A percentile compares a stretch with the other conserved stretches of the same genome.
These are phyloP conservation scores for Rhizopogon roseolus DNA, from an alignment of 768 basidiomycete species.

Conservation along the genomic window DNA sequence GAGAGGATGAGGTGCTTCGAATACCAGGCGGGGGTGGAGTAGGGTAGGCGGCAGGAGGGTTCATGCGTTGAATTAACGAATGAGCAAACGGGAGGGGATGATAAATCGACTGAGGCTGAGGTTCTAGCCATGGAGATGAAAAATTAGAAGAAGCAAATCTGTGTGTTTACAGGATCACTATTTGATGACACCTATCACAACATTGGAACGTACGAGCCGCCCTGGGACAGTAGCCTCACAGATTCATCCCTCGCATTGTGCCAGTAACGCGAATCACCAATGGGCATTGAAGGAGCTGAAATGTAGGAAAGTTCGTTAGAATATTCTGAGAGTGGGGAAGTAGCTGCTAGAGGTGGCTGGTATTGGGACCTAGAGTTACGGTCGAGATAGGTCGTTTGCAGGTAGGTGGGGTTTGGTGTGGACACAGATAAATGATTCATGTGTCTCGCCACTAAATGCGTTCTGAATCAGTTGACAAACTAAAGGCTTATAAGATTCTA, in stretches of 20 bases:
- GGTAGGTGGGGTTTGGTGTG: conserved; percentile 58
- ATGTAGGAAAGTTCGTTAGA: conserved; percentile 56
- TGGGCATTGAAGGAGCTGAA: conserved; percentile 39
- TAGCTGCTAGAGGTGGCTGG: conserved; percentile 29
- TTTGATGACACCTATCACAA: neutral
- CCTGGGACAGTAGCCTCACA: conserved; percentile 52
- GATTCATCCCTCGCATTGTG: conserved; percentile 56
- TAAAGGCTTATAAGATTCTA: conserved; percentile 7
- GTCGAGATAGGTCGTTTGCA: conserved; percentile 51
- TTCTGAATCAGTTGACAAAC: conserved; percentile 1
- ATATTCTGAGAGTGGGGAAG: conserved; percentile 66
- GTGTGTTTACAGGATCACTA: conserved; percentile 7
- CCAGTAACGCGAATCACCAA: conserved; percentile 58
- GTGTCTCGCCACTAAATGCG: conserved; percentile 59
- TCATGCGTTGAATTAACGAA: conserved; percentile 58
- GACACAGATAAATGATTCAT: conserved; percentile 54
- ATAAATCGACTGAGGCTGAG: conserved; percentile 44
- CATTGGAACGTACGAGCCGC: conserved; percentile 38
- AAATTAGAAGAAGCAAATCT: conserved; percentile 25
- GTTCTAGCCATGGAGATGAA: conserved; percentile 29
- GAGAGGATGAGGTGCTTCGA: conserved; percentile 64
- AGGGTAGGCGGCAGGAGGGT: conserved; percentile 62
- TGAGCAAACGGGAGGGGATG: conserved; percentile 56
- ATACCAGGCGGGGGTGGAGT: conserved; percentile 66
- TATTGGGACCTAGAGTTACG: conserved; percentile 20